Base-by-base conservation (phyloP, 1,139 yeast species). In the Pichia sp. region DNA sequence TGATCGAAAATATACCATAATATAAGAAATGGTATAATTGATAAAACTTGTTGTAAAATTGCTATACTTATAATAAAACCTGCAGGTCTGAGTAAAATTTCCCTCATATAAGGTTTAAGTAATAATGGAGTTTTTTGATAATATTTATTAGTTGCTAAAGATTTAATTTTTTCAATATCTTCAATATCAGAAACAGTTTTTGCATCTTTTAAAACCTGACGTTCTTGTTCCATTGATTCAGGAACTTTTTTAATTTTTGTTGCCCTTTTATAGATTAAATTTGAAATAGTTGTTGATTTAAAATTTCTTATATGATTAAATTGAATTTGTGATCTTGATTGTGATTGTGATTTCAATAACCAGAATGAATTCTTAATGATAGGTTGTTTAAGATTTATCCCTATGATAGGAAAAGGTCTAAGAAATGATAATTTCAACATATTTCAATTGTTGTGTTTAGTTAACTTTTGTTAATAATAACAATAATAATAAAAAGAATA, bases 1-100 rank as follows among this genome's bases (percentile, higher is more conserved):
- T 79, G 71, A 62, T 86, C 85, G 54, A 87, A 76, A 1, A 73
- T 53, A 57, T 80, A 85, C 96, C 96, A 87, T 2, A 89, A 59
- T 0, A 80, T 80, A 30, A 87, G 67, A 41, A 90, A 71, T 1
- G 97, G 97, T 6, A 80, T 74, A 5, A 90, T 73, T 2, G 97
- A 96, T 0, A 96, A 76, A 37, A 87, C 55, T 60, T 90, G 97
- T 59, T 90, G 97, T n/a, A 90, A 68, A 2, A 89, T 65, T 10
- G 86, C 62, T 56, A 90, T 87, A 4, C 95, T 73, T 4, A 62
- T 29, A 1, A 63, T 58, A 41, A 63, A 63, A 7, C 59, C 63
- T 28, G 58, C 40, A 1, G 67, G 67, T 38, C 63, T 50, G 4
- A 54, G 37, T 41, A 61, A 41, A 37, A 62, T 46, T 6, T 56